Evolutionary conservation across 2,329 filamentous ascomycete genomes (phyloP).

Genomic region (Podosphaera leucotricha): DNA sequence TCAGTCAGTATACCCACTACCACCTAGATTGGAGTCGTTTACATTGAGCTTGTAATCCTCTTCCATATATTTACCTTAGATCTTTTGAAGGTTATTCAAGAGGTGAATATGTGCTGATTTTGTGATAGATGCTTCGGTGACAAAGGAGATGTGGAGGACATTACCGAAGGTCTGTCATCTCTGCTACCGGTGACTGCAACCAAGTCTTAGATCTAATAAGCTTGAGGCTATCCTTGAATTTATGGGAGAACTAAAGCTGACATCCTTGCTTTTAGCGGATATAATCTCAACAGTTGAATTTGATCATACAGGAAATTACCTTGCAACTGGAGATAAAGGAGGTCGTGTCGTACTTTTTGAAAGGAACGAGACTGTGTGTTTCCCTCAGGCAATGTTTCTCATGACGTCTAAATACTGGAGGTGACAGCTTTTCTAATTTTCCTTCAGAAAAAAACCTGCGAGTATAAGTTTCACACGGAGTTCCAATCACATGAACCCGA

Average conservation of each 20-base stretch:
- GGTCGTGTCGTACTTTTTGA: constrained; percentile 70
- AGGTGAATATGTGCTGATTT: not conserved
- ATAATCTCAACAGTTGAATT: constrained; percentile 86
- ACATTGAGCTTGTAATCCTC: no score
- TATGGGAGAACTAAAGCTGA: not conserved
- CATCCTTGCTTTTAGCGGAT: constrained; percentile 32
- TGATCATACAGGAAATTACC: constrained; percentile 72
- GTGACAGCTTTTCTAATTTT: not conserved
- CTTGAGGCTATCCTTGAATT: not conserved
- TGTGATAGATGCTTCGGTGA: constrained; percentile 78
- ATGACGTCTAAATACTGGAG: not conserved
- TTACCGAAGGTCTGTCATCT: constrained; percentile 15
- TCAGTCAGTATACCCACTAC: constrained; percentile 29
- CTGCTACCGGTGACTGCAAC: not conserved
- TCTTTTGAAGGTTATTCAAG: not conserved
- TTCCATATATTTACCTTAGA: no score
- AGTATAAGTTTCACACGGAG: constrained; percentile 99
- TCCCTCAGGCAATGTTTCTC: not conserved
- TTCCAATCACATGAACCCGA: constrained; percentile 99
- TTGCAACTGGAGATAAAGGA: constrained; percentile 77
- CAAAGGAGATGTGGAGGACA: constrained; percentile 81
- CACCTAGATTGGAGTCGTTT: not conserved
- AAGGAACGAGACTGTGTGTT: constrained; percentile 72
- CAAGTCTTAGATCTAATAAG: not conserved
- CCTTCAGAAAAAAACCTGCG: constrained; percentile 91